Conservation (phyloP, 257 asterid genomes). For the Solanum ossicruentum region DNA sequence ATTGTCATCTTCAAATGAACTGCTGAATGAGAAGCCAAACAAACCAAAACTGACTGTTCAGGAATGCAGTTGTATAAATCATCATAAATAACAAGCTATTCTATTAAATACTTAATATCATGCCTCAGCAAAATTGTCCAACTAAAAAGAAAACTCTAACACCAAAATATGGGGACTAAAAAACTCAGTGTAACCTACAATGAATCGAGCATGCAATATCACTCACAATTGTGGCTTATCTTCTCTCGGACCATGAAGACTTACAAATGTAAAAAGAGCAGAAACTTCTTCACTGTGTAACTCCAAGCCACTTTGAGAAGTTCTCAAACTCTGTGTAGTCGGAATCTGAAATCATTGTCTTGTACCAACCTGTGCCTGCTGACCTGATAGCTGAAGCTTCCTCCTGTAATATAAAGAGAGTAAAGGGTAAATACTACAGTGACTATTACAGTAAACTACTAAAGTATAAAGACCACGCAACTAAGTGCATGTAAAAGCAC, state of each 20-base stretch:
- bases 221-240: too few relatives aligned
- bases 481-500: background rate
- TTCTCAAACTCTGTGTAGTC: slow-evolving; percentile 74
- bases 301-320: slow-evolving; percentile 89
- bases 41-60: background rate
- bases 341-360: slow-evolving; percentile 77
- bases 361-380: slow-evolving; percentile 67
- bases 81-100: background rate
- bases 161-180: background rate
- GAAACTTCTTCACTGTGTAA: slow-evolving; percentile 30
- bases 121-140: background rate
- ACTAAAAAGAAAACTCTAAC: background rate
- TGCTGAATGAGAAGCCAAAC: background rate
- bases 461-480: background rate
- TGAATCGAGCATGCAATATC: background rate
- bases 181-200: background rate
- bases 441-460: background rate
- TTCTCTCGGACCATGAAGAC: background rate
- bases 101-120: background rate
- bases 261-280: background rate
- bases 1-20: background rate
- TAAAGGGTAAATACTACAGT: background rate
- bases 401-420: slow-evolving; percentile 30
- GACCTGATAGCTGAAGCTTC: slow-evolving; percentile 54
- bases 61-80: background rate